These are phyloP conservation scores for Citrus trifoliata DNA, from an alignment of 345 rosid genomes.

Conservation along the genomic window DNA sequence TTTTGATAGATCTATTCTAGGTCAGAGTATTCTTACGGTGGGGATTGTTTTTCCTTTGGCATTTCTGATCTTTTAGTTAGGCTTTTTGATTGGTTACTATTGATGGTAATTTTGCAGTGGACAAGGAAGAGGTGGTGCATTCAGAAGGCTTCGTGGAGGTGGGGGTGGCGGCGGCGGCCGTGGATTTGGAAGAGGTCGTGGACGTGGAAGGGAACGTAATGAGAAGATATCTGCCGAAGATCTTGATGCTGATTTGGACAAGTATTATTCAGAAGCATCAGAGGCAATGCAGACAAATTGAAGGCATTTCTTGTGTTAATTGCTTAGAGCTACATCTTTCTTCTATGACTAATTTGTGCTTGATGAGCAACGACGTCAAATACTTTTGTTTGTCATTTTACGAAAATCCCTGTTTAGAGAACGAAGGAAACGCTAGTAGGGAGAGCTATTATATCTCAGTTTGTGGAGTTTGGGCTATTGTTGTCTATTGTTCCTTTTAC, in stretches of 20 bases:
- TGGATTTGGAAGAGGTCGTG: constrained; percentile 61
- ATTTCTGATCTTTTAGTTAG: not conserved
- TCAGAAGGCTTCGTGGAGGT: constrained; percentile 54
- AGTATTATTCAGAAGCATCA: constrained; percentile 70
- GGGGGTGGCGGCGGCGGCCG: constrained; percentile 41
- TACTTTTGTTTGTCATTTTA: constrained; percentile 31
- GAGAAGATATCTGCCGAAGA: constrained; percentile 90
- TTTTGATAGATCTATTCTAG: not conserved
- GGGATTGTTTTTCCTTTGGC: not conserved
- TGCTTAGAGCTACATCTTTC: constrained; percentile 21
- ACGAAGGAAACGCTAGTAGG: constrained; percentile 20
- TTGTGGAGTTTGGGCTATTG: constrained; percentile 39
- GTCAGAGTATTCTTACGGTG: not conserved
- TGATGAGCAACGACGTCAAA: constrained; percentile 24
- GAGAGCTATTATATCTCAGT: constrained; percentile 30
- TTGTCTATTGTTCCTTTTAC: constrained; percentile 31
- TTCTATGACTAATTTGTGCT: constrained; percentile 31
- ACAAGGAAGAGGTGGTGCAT: constrained; percentile 59
- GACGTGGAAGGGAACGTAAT: constrained; percentile 62
- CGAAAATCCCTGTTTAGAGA: constrained; percentile 29
- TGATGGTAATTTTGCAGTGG: constrained; percentile 33
- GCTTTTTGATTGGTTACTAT: not conserved
- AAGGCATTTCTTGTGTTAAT: constrained; percentile 16
- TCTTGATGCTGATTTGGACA: constrained; percentile 94
- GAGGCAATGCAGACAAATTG: constrained; percentile 77